Evolutionary conservation across 148 eudicot genomes (phyloP).

Genomic region (Cornus kousa): DNA sequence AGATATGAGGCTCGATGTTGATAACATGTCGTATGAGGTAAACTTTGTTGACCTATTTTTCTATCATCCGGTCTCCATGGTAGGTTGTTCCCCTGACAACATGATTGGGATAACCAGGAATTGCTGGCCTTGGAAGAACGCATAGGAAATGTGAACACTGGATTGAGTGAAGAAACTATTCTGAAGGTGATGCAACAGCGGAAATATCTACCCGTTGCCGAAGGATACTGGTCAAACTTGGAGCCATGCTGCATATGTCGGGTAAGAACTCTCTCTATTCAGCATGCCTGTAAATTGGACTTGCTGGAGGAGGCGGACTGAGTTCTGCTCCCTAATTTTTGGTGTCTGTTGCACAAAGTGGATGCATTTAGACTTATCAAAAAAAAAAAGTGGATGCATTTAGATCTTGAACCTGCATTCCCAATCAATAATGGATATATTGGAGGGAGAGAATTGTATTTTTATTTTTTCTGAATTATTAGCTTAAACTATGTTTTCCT

Average conservation of each 20-base stretch:
- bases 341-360: background rate
- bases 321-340: background rate
- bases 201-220: conserved; percentile 15
- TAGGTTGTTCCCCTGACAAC: background rate
- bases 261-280: conserved; percentile 26
- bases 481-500: background rate
- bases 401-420: background rate
- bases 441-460: background rate
- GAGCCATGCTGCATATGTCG: conserved; percentile 68
- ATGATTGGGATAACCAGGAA: conserved; percentile 37
- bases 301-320: background rate
- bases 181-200: conserved; percentile 37
- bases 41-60: background rate
- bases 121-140: conserved; percentile 64
- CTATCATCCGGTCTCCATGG: background rate
- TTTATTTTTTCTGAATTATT: background rate
- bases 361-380: background rate
- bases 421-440: background rate
- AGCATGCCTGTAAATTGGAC: background rate
- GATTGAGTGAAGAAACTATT: conserved; percentile 52
- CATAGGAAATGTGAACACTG: conserved; percentile 61
- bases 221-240: conserved; percentile 17
- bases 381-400: background rate
- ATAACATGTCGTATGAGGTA: conserved; percentile 98
- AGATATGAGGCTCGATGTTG: conserved; percentile 97